A percentile compares a stretch with the other conserved stretches of the same genome.
Conservation (phyloP, 2,329 filamentous ascomycete genomes). For the Sphaerulina vaccinii region DNA sequence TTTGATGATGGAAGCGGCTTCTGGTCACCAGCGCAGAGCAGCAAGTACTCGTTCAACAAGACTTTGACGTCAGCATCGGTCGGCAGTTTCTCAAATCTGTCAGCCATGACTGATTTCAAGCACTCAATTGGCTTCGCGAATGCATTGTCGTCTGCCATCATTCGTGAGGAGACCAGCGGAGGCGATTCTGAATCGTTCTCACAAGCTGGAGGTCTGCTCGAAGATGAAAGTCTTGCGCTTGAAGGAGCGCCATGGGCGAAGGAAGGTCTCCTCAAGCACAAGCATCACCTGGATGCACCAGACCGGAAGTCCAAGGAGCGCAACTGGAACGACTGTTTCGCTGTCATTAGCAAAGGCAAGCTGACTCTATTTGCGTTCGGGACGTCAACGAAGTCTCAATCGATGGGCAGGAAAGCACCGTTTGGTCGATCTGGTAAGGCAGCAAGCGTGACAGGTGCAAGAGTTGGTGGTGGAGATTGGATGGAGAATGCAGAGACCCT, state of each 20-base stretch:
- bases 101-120: constrained; percentile 67
- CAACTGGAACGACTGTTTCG: constrained; percentile 93
- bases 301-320: constrained; percentile 92
- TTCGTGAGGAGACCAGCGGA: constrained; percentile 72
- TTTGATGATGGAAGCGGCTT: constrained; percentile 86
- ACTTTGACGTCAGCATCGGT: constrained; percentile 90
- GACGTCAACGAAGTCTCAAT: constrained; percentile 57
- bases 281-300: constrained; percentile 86
- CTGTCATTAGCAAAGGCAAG: constrained; percentile 91
- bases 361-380: constrained; percentile 93
- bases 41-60: constrained; percentile 86
- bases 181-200: constrained; percentile 39
- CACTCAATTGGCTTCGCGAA: constrained; percentile 98
- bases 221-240: constrained; percentile 89
- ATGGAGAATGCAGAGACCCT: constrained; percentile 91
- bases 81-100: constrained; percentile 80
- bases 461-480: constrained; percentile 96
- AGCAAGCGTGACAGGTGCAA: constrained; percentile 54
- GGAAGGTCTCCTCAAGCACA: constrained; percentile 92
- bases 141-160: constrained; percentile 92
- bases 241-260: constrained; percentile 97
- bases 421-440: constrained; percentile 31
- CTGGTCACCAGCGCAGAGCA: constrained; percentile 89
- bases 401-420: constrained; percentile 41
- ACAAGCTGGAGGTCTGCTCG: constrained; percentile 57